Percentiles rank a stretch among this genome's conserved stretches.
Evolutionary conservation across 768 basidiomycete genomes (phyloP).

Genomic region (Boletus rufocinnamomeus): DNA sequence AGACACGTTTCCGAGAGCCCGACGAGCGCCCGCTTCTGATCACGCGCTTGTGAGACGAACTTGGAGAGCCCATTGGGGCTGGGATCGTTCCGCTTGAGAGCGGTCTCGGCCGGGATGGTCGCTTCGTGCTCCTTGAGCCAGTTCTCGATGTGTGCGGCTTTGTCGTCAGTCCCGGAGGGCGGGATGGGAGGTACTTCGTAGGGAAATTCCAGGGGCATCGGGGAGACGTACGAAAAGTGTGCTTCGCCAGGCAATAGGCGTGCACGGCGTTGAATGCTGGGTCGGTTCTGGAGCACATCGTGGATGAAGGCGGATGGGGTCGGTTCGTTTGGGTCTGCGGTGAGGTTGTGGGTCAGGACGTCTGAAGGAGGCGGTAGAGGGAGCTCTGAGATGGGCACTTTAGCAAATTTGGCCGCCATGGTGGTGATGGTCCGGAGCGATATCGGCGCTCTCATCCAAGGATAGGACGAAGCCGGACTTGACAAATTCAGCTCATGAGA

Average conservation of each 20-base stretch:
- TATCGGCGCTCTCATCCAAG: slow-evolving; percentile 22
- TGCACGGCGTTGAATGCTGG: slow-evolving; percentile 71
- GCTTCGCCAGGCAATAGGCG: slow-evolving; percentile 55
- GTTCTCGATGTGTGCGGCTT: slow-evolving; percentile 66
- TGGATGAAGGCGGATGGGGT: slow-evolving; percentile 52
- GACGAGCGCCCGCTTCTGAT: slow-evolving; percentile 60
- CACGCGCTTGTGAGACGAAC: slow-evolving; percentile 50
- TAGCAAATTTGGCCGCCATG: slow-evolving; percentile 24
- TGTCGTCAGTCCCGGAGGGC: slow-evolving; percentile 50
- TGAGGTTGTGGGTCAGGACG: slow-evolving; percentile 50
- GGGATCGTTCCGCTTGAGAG: not conserved
- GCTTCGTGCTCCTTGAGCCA: slow-evolving; percentile 76
- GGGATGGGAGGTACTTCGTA: slow-evolving; percentile 65
- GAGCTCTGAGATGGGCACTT: slow-evolving; percentile 45
- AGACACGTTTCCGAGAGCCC: slow-evolving; percentile 70
- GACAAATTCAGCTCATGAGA: not conserved
- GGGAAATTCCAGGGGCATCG: slow-evolving; percentile 82
- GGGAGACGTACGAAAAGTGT: slow-evolving; percentile 83
- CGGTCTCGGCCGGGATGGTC: slow-evolving; percentile 29
- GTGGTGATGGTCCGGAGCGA: slow-evolving; percentile 10
- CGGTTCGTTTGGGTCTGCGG: slow-evolving; percentile 60
- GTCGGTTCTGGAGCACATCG: slow-evolving; percentile 47
- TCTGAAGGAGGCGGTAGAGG: slow-evolving; percentile 48
- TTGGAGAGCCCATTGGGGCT: slow-evolving; percentile 40
- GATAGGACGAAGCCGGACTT: not conserved